Percentiles rank a stretch among this genome's conserved stretches.
Conservation (phyloP, 495 filamentous ascomycete species). For the Penicillium pancosmium region DNA sequence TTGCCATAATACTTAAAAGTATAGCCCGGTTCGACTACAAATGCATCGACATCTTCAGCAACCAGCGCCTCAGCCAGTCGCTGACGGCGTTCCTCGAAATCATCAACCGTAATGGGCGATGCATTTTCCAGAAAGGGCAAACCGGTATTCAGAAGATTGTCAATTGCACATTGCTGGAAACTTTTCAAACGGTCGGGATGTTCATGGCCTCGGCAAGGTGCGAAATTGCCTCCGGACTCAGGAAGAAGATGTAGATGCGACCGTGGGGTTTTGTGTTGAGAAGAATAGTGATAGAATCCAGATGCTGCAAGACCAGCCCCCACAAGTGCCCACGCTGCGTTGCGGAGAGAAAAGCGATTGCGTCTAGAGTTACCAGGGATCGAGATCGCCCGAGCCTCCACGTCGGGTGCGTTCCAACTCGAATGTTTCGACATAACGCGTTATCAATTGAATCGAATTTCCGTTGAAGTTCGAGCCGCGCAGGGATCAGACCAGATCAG, state of each 20-base stretch:
- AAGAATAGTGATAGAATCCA: conserved; percentile 5
- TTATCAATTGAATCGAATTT: not conserved
- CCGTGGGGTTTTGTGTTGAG: not conserved
- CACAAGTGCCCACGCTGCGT: conserved; percentile 2
- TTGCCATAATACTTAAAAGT: conserved; percentile 62
- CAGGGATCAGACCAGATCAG: not conserved
- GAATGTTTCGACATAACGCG: conserved; percentile 12
- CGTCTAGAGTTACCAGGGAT: not conserved
- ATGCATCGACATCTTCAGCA: conserved; percentile 47
- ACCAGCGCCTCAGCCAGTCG: conserved; percentile 51
- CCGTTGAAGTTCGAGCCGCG: not conserved
- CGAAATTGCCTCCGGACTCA: not conserved
- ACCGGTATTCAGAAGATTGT: conserved; percentile 40
- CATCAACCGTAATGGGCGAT: conserved; percentile 37
- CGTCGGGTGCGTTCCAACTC: not conserved
- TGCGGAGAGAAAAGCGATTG: conserved; percentile 8
- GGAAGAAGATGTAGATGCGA: not conserved
- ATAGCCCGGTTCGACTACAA: conserved; percentile 59
- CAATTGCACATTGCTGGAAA: conserved; percentile 50
- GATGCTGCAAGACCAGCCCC: conserved; percentile 6
- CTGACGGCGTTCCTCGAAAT: conserved; percentile 49
- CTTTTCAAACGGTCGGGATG: conserved; percentile 1
- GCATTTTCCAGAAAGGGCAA: conserved; percentile 50
- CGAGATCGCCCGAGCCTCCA: not conserved
- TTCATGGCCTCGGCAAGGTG: not conserved